Percentiles rank a stretch among this genome's conserved stretches.
These are phyloP conservation scores for Hypoxylon fuscum DNA, from an alignment of 495 filamentous ascomycete species.

Conservation along the genomic window DNA sequence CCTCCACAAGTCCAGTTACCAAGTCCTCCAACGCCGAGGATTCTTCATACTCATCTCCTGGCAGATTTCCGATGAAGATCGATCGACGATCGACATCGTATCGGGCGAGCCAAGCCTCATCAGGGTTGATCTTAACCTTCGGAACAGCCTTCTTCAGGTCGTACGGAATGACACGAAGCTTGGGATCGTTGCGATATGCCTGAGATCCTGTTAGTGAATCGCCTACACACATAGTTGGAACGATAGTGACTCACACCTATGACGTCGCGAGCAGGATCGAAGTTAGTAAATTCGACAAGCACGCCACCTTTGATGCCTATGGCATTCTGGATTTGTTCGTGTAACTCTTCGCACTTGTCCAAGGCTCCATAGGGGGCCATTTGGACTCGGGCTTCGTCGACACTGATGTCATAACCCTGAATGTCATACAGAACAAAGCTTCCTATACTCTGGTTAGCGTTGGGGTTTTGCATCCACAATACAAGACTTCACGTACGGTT, in stretches of 20 bases:
- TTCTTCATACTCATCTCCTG: conserved; percentile 44
- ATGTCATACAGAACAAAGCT: conserved; percentile 59
- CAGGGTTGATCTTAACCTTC: conserved; percentile 31
- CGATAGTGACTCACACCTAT: conserved; percentile 45
- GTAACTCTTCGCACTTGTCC: conserved; percentile 42
- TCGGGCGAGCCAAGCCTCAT: conserved; percentile 46
- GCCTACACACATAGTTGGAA: background rate
- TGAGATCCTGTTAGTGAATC: conserved; percentile 28
- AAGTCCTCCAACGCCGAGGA: conserved; percentile 46
- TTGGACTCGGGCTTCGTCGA: conserved; percentile 53
- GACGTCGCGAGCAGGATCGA: conserved; percentile 52
- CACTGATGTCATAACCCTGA: conserved; percentile 48
- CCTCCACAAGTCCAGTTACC: conserved; percentile 49
- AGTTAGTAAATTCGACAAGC: conserved; percentile 60
- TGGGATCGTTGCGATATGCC: conserved; percentile 41
- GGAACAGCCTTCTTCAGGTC: conserved; percentile 44
- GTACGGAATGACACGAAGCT: conserved; percentile 45
- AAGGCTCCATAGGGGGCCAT: conserved; percentile 54
- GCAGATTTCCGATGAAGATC: conserved; percentile 62
- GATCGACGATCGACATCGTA: conserved; percentile 61
- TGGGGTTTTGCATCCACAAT: background rate
- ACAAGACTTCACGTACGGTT: conserved; percentile 58
- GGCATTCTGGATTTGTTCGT: conserved; percentile 32
- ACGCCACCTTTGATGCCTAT: conserved; percentile 56
- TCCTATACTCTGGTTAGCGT: conserved; percentile 48